Conservation (phyloP, 164 flowering plant genomes). For the Hamamelis virginiana region DNA sequence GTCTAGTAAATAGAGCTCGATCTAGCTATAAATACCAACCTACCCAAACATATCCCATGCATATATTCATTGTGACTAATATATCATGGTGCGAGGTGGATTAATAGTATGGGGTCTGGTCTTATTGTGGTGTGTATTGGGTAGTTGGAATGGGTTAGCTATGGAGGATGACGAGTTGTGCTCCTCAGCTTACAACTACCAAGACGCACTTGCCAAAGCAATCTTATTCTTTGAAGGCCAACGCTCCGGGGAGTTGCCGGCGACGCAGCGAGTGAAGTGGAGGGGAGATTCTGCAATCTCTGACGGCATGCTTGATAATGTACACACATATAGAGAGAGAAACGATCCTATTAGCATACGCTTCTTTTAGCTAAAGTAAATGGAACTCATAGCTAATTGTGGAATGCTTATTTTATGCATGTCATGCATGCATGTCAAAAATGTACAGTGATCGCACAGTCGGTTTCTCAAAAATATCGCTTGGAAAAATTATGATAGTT, state of each 20-base stretch:
- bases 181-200: slow-evolving; percentile 30
- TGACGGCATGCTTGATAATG: slow-evolving; percentile 59
- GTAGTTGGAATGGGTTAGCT: slow-evolving; percentile 13
- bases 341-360: no score
- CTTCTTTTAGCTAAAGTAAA: no score
- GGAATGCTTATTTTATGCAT: no score
- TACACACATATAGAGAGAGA: no score
- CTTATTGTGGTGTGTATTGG: slow-evolving; percentile 20
- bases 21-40: slow-evolving; percentile 10
- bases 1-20: no score
- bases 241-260: slow-evolving; percentile 66
- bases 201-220: slow-evolving; percentile 54
- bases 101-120: slow-evolving; percentile 5
- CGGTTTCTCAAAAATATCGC: no score
- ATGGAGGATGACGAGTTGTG: slow-evolving; percentile 8
- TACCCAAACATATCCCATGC: neutral
- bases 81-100: slow-evolving; percentile 13
- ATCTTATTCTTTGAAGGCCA: slow-evolving; percentile 77
- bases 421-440: no score
- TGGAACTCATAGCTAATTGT: no score
- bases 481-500: no score
- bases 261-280: slow-evolving; percentile 55
- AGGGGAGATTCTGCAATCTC: slow-evolving; percentile 64
- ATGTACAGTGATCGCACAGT: no score
- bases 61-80: neutral